These are phyloP conservation scores for Scheffersomyces ergatensis DNA, from an alignment of 805 yeast species.

Conservation along the genomic window DNA sequence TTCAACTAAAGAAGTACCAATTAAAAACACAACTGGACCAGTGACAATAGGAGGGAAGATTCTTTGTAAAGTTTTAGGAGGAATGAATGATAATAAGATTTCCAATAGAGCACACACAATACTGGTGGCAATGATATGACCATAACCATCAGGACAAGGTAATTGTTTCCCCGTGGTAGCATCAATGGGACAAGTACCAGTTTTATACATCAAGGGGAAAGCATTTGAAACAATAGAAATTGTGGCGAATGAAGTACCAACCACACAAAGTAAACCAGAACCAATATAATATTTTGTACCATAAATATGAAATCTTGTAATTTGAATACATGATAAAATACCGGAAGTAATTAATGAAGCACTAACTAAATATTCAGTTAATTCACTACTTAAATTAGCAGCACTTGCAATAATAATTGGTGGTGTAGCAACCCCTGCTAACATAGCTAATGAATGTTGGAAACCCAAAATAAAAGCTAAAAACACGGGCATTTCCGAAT, in stretches of 20 bases:
- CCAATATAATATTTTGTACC: conserved; percentile 78
- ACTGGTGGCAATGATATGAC: conserved; percentile 82
- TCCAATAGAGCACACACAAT: conserved; percentile 74
- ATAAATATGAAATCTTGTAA: conserved; percentile 75
- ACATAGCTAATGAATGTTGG: conserved; percentile 86
- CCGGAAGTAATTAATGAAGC: conserved; percentile 39
- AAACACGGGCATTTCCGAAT: conserved; percentile 77
- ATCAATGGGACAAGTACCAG: conserved; percentile 48
- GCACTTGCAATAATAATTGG: conserved; percentile 67
- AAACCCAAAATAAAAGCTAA: conserved; percentile 77
- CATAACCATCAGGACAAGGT: conserved; percentile 90
- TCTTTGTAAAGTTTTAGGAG: conserved; percentile 66
- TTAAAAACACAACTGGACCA: conserved; percentile 86
- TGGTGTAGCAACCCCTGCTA: conserved; percentile 88
- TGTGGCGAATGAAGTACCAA: conserved; percentile 89
- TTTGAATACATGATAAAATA: conserved; percentile 56
- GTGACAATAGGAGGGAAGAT: conserved; percentile 89
- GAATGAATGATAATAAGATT: conserved; percentile 70
- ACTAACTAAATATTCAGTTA: conserved; percentile 37
- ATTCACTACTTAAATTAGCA: conserved; percentile 53
- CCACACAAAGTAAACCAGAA: conserved; percentile 85
- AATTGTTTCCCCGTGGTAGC: conserved; percentile 63
- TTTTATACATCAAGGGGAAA: conserved; percentile 74
- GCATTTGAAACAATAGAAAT: conserved; percentile 76
- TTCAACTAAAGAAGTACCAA: conserved; percentile 68